These are phyloP conservation scores for Carex arenaria DNA, from an alignment of 202 grass and related monocot genomes.

Conservation along the genomic window DNA sequence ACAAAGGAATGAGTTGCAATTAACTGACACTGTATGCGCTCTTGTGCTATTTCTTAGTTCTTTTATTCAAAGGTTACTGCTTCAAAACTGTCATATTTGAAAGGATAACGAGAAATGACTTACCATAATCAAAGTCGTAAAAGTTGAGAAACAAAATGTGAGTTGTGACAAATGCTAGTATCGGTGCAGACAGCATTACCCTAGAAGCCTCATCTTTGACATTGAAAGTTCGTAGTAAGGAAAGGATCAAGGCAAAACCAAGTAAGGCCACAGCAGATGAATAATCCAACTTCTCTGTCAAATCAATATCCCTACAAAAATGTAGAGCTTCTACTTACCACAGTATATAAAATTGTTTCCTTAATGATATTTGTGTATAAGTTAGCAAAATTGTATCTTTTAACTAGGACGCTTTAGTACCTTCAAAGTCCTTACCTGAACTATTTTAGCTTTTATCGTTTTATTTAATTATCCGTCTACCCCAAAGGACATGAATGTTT, in stretches of 20 bases:
- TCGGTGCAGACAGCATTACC: conserved; percentile 89
- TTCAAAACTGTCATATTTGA: background rate
- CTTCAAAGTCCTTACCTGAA: background rate
- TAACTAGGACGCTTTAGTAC: background rate
- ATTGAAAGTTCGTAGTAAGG: conserved; percentile 70
- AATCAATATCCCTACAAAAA: conserved; percentile 71
- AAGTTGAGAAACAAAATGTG: conserved; percentile 98
- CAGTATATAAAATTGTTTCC: background rate
- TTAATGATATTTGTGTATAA: background rate
- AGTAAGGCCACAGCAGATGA: conserved; percentile 83
- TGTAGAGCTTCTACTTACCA: background rate
- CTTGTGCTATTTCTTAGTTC: background rate
- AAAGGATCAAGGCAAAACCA: conserved; percentile 78
- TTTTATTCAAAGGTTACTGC: background rate
- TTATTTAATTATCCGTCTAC: background rate
- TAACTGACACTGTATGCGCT: background rate
- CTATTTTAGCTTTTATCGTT: background rate
- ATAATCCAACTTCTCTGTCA: conserved; percentile 91
- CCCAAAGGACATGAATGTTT: background rate
- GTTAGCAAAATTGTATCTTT: background rate
- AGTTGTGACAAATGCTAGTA: conserved; percentile 95
- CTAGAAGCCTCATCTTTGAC: conserved; percentile 92
- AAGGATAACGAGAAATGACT: conserved; percentile 29
- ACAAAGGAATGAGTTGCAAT: background rate
- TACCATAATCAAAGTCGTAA: conserved; percentile 85